Evolutionary conservation across 1,139 yeast genomes (phyloP).

Genomic region (Protomyces arabidopsidicola): DNA sequence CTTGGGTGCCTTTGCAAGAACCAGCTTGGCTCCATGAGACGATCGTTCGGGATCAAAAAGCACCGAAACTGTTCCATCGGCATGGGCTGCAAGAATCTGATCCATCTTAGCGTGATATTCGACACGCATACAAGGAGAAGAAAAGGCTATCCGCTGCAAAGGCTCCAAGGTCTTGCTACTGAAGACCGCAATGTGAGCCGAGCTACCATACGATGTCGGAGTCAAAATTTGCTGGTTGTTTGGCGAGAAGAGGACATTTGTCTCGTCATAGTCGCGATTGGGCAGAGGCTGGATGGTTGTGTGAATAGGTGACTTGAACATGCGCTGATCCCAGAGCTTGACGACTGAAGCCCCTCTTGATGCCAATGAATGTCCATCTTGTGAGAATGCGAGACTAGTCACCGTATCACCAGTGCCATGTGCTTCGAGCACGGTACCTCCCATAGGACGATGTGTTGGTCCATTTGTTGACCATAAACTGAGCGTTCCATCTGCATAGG

Average conservation of each 20-base stretch:
- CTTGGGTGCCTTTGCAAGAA: constrained; percentile 41
- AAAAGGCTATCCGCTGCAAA: constrained; percentile 35
- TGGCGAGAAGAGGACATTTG: constrained; percentile 36
- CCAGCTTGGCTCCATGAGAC: constrained; percentile 40
- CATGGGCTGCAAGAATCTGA: constrained; percentile 40
- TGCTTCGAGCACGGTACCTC: constrained; percentile 34
- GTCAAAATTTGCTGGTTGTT: constrained; percentile 36
- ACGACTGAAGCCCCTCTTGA: constrained; percentile 38
- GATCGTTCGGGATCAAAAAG: constrained; percentile 42
- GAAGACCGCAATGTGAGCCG: constrained; percentile 38
- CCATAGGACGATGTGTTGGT: constrained; percentile 38
- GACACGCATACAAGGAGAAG: constrained; percentile 30
- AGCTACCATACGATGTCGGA: constrained; percentile 29
- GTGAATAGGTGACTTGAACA: constrained; percentile 38
- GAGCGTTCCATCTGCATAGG: constrained; percentile 37
- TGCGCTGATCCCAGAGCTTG: constrained; percentile 43
- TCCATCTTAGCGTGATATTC: constrained; percentile 33
- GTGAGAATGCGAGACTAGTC: constrained; percentile 32
- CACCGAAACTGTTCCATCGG: constrained; percentile 38
- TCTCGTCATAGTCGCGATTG: constrained; percentile 33
- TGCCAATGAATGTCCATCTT: constrained; percentile 34
- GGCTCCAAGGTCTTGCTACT: constrained; percentile 42
- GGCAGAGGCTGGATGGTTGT: constrained; percentile 36
- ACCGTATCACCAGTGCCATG: constrained; percentile 34
- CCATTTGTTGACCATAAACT: constrained; percentile 39